Evolutionary conservation across 257 asterid species (phyloP).

Genomic region (Gardenia jasminoides): DNA sequence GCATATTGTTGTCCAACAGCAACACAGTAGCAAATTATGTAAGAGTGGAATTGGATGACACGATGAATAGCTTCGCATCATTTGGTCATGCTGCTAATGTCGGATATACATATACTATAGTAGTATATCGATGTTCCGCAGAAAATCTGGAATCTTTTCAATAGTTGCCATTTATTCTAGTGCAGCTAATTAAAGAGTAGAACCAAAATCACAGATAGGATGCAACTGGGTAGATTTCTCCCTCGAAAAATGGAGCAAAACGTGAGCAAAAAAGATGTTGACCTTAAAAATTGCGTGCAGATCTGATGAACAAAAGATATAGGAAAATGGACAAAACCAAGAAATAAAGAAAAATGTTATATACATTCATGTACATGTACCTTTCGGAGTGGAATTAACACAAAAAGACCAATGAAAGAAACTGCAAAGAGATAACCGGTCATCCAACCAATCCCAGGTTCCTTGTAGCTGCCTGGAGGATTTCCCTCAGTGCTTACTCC

Average conservation of each 20-base stretch:
- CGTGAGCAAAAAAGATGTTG: not conserved
- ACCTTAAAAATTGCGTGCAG: not conserved
- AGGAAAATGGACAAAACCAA: not conserved
- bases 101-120: not conserved
- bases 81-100: not conserved
- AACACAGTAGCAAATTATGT: not conserved
- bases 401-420: constrained; percentile 77
- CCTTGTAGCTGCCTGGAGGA: constrained; percentile 57
- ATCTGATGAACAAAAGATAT: not conserved
- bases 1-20: not conserved
- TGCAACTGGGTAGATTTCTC: too few relatives aligned
- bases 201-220: not conserved
- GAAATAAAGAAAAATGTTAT: not conserved
- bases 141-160: not conserved
- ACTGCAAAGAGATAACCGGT: constrained; percentile 58
- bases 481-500: constrained; percentile 64
- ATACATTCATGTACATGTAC: constrained; percentile 24
- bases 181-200: not conserved
- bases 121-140: not conserved
- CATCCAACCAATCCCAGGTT: constrained; percentile 90
- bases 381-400: constrained; percentile 83
- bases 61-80: not conserved
- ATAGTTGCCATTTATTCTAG: not conserved
- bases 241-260: too few relatives aligned
- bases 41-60: not conserved